Base-by-base conservation (phyloP, 805 yeast genomes). In the Pichia manshurica region DNA sequence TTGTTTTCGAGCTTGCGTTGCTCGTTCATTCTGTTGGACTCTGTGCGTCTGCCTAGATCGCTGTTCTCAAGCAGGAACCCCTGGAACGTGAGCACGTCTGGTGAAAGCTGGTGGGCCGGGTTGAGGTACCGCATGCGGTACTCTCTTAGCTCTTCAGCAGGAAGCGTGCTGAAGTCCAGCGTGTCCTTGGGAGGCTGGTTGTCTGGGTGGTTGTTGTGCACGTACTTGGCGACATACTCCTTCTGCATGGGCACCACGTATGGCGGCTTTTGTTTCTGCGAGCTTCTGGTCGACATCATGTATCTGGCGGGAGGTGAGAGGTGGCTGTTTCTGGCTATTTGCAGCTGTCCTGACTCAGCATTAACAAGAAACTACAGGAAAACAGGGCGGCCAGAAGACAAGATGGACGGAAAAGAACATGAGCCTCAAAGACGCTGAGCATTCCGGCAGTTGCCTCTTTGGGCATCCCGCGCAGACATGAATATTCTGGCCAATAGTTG, bases 181-280 rank as follows among this genome's bases (percentile, higher is more conserved):
- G 89, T 84, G 47, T 80, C 77, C 1, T 69, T 64, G 9, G 66
- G 64, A 0, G 74, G 73, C 29, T 59, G 59, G 53, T 82, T 82
- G 36, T 75, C 68, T 1, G 90, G 90, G 3, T 89, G 90, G 57
- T 85, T 85, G 21, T 85, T 77, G 54, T 84, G 75, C 36, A 85
- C 79, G 62, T 85, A 87, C 50, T 78, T 79, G n/a, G 78, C 71
- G 4, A 82, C 67, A 40, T 74, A 76, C 53, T 82, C 84, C 49
- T 81, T 85, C 55, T 84, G 88, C 17, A 82, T 84, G 39, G 83
- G 87, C 37, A 79, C 81, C 21, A 53, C 25, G 32, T 50, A 50
- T 13, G 56, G 53, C n/a, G 21, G 48, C 20, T 53, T 53, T 8
- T 41, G 47, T 36, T 53, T 53, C 16, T 53, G 51, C 2, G 51